Conservation (phyloP, 257 asterid genomes). For the Ehretia macrophylla region DNA sequence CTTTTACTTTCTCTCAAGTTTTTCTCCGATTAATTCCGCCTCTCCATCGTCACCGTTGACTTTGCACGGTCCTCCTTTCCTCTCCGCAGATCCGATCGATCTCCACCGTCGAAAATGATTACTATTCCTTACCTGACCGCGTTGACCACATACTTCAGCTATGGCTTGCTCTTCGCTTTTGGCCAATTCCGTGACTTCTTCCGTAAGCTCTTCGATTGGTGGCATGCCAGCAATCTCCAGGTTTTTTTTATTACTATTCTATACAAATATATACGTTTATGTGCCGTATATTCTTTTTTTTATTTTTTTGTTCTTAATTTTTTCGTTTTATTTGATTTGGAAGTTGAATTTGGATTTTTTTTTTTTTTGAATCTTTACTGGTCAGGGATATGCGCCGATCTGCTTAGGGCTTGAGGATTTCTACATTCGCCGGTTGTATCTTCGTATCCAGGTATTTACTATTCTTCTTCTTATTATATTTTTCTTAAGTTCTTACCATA, state of each 20-base stretch:
- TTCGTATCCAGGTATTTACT: conserved; percentile 70
- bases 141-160: conserved; percentile 91
- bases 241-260: conserved; percentile 16
- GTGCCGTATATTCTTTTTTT: background rate
- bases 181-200: conserved; percentile 95
- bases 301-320: background rate
- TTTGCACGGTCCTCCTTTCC: conserved; percentile 18
- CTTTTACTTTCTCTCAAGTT: background rate
- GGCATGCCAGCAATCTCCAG: conserved; percentile 69
- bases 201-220: conserved; percentile 67
- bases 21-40: background rate
- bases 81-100: conserved; percentile 36
- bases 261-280: too few species aligned
- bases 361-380: conserved; percentile 11
- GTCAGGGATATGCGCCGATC: conserved; percentile 98
- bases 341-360: conserved; percentile 3
- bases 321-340: conserved; percentile 7
- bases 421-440: conserved; percentile 84
- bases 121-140: conserved; percentile 93
- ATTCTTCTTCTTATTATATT: background rate
- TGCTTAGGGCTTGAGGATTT: conserved; percentile 98
- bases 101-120: conserved; percentile 49
- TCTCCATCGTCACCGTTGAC: background rate
- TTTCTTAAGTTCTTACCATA: background rate
- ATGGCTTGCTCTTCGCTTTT: conserved; percentile 88